phyloP scores from a whole-genome alignment of 192 early-diverging fungal species.

The Phlyctochytrium planicorne region DNA sequence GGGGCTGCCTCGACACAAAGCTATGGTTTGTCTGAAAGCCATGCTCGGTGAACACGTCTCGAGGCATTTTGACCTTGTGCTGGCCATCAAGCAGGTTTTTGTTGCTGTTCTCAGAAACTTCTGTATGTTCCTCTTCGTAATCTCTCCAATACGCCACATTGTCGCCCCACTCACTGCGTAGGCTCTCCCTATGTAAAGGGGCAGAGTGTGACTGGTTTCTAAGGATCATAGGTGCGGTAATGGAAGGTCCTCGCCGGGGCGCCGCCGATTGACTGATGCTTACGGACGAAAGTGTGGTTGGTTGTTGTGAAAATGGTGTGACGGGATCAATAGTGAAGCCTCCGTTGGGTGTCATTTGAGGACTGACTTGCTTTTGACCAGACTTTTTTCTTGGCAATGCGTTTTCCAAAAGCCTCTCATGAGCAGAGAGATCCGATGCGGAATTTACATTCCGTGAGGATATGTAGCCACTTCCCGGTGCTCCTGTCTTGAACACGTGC shows the following conservation, averaged over 20 bases:
- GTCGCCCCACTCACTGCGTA: neutral
- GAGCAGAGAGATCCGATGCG: too few species aligned
- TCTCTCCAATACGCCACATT: neutral
- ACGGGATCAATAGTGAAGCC: constrained; percentile 2
- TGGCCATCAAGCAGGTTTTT: too few species aligned
- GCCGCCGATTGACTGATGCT: too few species aligned
- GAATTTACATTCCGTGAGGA: too few species aligned
- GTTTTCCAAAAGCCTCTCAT: neutral
- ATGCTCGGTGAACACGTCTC: too few species aligned
- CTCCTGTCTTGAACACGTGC: too few species aligned
- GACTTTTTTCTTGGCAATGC: neutral
- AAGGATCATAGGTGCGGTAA: constrained; percentile 2
- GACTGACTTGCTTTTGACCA: neutral
- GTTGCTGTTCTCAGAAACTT: too few species aligned
- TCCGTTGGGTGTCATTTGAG: neutral
- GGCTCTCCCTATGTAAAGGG: neutral
- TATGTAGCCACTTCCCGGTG: too few species aligned
- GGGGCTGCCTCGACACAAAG: too few species aligned
- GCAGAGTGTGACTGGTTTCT: neutral
- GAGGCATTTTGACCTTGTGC: too few species aligned
- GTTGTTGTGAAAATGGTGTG: neutral
- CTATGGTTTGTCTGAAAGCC: too few species aligned
- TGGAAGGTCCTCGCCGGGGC: constrained; percentile 4
- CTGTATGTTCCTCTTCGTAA: too few species aligned
- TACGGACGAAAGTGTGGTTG: neutral